Evolutionary conservation across 805 yeast species (phyloP).

Genomic region (Candida nemodendra): DNA sequence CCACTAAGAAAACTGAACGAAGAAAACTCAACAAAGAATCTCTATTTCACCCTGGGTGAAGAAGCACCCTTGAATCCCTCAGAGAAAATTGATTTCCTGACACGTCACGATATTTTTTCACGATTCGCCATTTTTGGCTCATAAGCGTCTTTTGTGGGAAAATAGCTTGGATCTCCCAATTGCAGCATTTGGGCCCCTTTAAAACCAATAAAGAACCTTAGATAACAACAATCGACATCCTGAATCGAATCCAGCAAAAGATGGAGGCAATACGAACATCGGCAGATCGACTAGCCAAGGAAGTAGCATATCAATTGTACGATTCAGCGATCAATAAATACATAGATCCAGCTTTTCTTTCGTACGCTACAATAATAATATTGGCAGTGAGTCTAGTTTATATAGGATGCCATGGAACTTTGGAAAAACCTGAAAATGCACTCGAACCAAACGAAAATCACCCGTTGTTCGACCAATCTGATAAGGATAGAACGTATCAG

Average conservation of each 20-base stretch:
- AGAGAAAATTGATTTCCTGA: no score
- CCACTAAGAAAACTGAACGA: no score
- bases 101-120: no score
- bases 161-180: no score
- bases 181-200: constrained; percentile 6
- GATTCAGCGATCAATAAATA: constrained; percentile 17
- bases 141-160: no score
- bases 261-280: neutral
- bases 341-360: constrained; percentile 15
- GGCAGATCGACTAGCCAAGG: constrained; percentile 8
- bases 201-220: constrained; percentile 4
- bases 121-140: no score
- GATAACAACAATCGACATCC: no score
- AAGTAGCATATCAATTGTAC: constrained; percentile 22
- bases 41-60: no score
- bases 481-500: constrained; percentile 29
- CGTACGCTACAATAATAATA: constrained; percentile 17
- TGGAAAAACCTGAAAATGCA: constrained; percentile 33
- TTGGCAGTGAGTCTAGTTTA: constrained; percentile 30
- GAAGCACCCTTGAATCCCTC: no score
- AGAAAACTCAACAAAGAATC: no score
- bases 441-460: constrained; percentile 34
- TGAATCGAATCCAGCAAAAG: constrained; percentile 2
- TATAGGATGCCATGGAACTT: constrained; percentile 36
- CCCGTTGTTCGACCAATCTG: constrained; percentile 42